A percentile compares a stretch with the other conserved stretches of the same genome.
Evolutionary conservation across 768 basidiomycete species (phyloP).

Genomic region (Terana coerulea): DNA sequence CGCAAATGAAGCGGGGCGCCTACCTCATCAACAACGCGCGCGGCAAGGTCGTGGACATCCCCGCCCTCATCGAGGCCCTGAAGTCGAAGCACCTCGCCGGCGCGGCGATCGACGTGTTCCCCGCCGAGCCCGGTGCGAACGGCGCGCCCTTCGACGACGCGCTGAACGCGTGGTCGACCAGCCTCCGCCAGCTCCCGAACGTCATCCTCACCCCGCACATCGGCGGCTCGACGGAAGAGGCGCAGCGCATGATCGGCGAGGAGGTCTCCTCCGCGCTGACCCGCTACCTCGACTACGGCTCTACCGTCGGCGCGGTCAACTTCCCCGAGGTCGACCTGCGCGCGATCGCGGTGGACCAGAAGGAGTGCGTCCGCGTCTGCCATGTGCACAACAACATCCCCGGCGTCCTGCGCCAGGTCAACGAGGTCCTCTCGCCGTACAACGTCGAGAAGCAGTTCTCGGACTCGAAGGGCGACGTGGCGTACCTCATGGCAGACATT

Average conservation of each 20-base stretch:
- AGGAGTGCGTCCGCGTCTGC: conserved; percentile 82
- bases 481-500: conserved; percentile 97
- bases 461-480: conserved; percentile 91
- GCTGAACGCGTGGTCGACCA: conserved; percentile 79
- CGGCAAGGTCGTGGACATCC: conserved; percentile 93
- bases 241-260: conserved; percentile 94
- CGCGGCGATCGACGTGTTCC: conserved; percentile 93
- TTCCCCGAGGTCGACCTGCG: conserved; percentile 98
- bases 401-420: conserved; percentile 92
- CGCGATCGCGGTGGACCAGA: conserved; percentile 82
- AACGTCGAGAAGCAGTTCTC: conserved; percentile 99
- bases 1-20: conserved; percentile 90
- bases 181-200: conserved; percentile 76
- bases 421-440: conserved; percentile 89
- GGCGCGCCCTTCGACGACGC: conserved; percentile 87
- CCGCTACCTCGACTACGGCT: conserved; percentile 90
- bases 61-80: conserved; percentile 77
- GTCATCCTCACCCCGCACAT: conserved; percentile 98
- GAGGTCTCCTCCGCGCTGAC: conserved; percentile 85
- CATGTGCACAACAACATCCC: conserved; percentile 95
- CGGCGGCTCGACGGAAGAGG: conserved; percentile 98
- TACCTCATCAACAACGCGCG: conserved; percentile 99
- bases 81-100: conserved; percentile 87
- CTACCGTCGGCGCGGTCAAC: conserved; percentile 91
- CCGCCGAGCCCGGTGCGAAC: conserved; percentile 88